Evolutionary conservation across 2,329 filamentous ascomycete species (phyloP).

Genomic region (Penicillium thymicola): DNA sequence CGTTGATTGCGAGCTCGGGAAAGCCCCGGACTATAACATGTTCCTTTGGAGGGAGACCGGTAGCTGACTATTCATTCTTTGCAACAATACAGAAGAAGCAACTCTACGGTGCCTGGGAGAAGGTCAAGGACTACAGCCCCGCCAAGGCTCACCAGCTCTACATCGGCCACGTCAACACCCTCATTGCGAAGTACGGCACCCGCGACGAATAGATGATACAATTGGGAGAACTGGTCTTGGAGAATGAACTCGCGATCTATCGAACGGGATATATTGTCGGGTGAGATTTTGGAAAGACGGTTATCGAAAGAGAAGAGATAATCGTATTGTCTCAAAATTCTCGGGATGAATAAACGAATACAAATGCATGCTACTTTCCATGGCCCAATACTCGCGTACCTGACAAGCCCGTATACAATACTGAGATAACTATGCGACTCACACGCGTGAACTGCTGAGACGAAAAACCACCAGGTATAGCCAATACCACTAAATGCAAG

Average conservation of each 20-base stretch:
- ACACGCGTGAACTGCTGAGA: not conserved
- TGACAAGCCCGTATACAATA: not conserved
- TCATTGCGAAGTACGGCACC: constrained; percentile 65
- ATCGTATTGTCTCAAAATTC: not conserved
- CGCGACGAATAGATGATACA: constrained; percentile 18
- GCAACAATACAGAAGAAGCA: constrained; percentile 62
- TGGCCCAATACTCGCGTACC: not conserved
- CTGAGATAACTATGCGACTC: not conserved
- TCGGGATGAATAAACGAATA: constrained; percentile 2
- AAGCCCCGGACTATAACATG: not conserved
- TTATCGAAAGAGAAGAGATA: not conserved
- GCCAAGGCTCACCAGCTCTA: constrained; percentile 74
- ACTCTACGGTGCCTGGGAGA: constrained; percentile 76
- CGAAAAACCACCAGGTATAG: not conserved
- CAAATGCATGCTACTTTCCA: constrained; percentile 11
- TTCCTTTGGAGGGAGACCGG: not conserved
- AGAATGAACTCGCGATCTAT: not conserved
- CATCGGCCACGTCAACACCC: constrained; percentile 65
- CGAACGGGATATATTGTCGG: not conserved
- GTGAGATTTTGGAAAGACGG: not conserved
- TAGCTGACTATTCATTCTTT: constrained; percentile 16
- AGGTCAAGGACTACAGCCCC: constrained; percentile 60
- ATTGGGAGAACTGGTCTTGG: not conserved
- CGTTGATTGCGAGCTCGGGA: not conserved
- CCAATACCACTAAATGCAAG: not conserved